These are phyloP conservation scores for Chlamydomonas eustigma DNA, from an alignment of 139 green algal genomes.

Conservation along the genomic window DNA sequence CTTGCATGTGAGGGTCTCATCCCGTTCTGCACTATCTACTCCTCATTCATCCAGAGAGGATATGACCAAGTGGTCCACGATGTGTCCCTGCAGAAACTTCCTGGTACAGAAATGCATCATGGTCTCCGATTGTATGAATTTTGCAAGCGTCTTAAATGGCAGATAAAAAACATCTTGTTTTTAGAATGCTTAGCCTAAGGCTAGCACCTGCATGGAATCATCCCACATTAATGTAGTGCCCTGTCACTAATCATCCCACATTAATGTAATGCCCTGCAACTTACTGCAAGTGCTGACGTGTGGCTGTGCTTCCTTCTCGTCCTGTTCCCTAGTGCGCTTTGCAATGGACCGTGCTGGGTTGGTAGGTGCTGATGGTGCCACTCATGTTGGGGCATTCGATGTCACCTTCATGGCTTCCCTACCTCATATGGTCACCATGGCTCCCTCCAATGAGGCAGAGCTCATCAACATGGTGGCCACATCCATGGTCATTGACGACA, in stretches of 20 bases:
- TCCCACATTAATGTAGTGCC: too few relatives aligned
- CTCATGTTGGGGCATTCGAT: constrained; percentile 92
- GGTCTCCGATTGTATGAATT: too few relatives aligned
- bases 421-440: constrained; percentile 75
- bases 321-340: constrained; percentile 95
- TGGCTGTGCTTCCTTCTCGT: too few relatives aligned
- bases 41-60: constrained; percentile 94
- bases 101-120: constrained; percentile 54
- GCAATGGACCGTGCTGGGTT: constrained; percentile 96
- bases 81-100: constrained; percentile 94
- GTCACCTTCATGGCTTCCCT: constrained; percentile 81
- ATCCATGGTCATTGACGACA: constrained; percentile 84
- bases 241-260: too few relatives aligned
- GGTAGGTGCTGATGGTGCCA: constrained; percentile 95
- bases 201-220: too few relatives aligned
- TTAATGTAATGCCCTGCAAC: too few relatives aligned
- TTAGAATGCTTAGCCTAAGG: too few relatives aligned
- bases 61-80: constrained; percentile 98
- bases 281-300: too few relatives aligned
- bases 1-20: constrained; percentile 91
- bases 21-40: constrained; percentile 96
- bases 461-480: constrained; percentile 94
- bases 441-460: constrained; percentile 91
- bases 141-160: too few relatives aligned
- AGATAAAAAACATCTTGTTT: too few relatives aligned